Percentiles rank a stretch among this genome's conserved stretches.
Evolutionary conservation across 495 filamentous ascomycete genomes (phyloP).

Genomic region (Tuber calosporum): DNA sequence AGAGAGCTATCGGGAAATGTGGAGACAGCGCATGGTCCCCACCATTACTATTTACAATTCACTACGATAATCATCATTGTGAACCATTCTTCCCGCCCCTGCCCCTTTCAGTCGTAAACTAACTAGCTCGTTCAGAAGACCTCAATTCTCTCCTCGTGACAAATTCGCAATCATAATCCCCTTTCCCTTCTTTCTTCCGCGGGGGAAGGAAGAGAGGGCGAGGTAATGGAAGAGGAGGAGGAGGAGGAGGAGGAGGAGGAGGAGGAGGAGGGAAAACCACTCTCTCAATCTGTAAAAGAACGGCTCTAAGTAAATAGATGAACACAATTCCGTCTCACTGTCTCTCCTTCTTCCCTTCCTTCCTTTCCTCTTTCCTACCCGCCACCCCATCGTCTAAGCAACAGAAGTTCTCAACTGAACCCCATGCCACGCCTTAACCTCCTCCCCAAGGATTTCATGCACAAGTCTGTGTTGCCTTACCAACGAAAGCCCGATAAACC

Average conservation of each 20-base stretch:
- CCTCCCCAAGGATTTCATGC: slow-evolving; percentile 58
- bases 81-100: not conserved
- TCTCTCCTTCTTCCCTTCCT: not conserved
- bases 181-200: not conserved
- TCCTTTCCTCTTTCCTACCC: not conserved
- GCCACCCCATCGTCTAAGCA: slow-evolving; percentile 32
- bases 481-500: slow-evolving; percentile 59
- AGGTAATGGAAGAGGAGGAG: not conserved
- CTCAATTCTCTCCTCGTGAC: not conserved
- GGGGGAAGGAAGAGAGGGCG: not conserved
- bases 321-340: not conserved
- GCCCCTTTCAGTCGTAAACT: not conserved
- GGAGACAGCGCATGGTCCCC: not conserved
- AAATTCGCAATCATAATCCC: not conserved
- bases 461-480: slow-evolving; percentile 68
- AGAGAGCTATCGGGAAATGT: not conserved
- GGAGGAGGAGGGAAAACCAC: not conserved
- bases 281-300: not conserved
- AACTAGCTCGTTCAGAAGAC: not conserved
- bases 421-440: slow-evolving; percentile 70
- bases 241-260: too few relatives aligned
- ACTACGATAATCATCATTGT: not conserved
- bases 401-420: slow-evolving; percentile 58
- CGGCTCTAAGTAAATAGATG: not conserved
- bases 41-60: not conserved